Base-by-base conservation (phyloP, 78 protist genomes). In the Chrysochromulina parva region DNA sequence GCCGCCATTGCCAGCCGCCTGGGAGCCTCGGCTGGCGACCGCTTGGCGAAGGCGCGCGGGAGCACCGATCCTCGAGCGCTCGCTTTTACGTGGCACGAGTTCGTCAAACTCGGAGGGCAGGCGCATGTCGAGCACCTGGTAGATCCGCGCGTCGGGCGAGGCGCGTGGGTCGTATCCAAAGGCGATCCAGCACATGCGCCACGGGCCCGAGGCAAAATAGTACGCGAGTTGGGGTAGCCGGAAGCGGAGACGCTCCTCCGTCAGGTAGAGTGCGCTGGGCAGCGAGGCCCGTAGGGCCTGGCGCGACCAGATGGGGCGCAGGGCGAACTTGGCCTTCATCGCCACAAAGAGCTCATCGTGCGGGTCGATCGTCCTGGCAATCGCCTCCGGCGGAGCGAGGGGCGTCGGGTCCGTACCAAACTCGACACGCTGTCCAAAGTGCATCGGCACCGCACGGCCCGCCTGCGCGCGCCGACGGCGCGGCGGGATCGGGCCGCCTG, bases 151-250 rank as follows among this genome's bases (percentile, higher is more conserved):
- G 19, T 53, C 62, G 62, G 14, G 24, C 62, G 60, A 19, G 60
- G 2, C n/a, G 86, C 86, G 86, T 62, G 86, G 86, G 60, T 78
- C 86, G 47, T 78, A 78, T 22, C 86, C 86, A 19, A 13, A 53
- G 48, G 7, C n/a, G 47, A 78, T 53, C 57, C 59, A 78, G 86
- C 86, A 78, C 10, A 0, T 3, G 10, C 62, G 47, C 86, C 84
- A 78, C 62, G 86, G 86, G 19, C 86, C 86, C 9, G 26, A 22
- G 28, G 13, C 11, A 62, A 52, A 78, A 62, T 53, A 78, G 86
- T 78, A 78, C 20, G 48, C 86, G 50, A 78, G 58, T 11, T 22
- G 62, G 14, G 86, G 86, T 62, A 78, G 60, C 50, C 0, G 14
- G 58, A 53, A 26, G 58, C 59, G 59, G 48, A 78, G n/a, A 20